Percentiles rank a stretch among this genome's conserved stretches.
Evolutionary conservation across 148 eudicot genomes (phyloP).

Genomic region (Polygonum aviculare): DNA sequence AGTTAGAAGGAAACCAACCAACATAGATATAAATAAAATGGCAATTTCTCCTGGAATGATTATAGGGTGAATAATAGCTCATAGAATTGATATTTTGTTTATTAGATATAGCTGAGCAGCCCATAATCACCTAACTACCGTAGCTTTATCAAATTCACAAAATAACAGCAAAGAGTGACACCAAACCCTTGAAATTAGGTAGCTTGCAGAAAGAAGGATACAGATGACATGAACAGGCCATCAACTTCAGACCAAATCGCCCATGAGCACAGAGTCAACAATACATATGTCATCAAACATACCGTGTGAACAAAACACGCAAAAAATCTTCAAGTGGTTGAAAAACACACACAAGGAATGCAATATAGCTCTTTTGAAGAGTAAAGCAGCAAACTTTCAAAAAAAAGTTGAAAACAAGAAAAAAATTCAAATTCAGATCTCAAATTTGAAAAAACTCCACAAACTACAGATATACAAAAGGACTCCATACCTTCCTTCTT

Average conservation of each 20-base stretch:
- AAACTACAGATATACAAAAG: neutral
- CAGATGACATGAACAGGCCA: neutral
- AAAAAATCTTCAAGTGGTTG: neutral
- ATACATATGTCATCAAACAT: neutral
- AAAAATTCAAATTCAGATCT: neutral
- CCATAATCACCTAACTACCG: neutral
- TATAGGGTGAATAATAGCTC: neutral
- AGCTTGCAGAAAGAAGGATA: neutral
- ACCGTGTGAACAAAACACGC: neutral
- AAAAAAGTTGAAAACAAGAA: too few relatives aligned
- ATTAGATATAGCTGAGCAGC: conserved; percentile 1
- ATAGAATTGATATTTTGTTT: neutral
- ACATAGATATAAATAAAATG: neutral
- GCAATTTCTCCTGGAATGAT: neutral
- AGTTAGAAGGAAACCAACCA: neutral
- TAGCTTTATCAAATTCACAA: neutral
- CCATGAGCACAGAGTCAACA: neutral
- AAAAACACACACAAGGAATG: neutral
- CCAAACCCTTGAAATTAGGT: neutral
- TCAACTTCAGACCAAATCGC: neutral
- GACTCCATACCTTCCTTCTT: conserved; percentile 3
- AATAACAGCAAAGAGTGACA: neutral
- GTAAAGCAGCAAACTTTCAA: neutral
- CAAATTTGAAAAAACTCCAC: neutral
- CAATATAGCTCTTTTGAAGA: neutral